phyloP scores from a whole-genome alignment of 148 eudicot genomes.

The Spergularia marina region DNA sequence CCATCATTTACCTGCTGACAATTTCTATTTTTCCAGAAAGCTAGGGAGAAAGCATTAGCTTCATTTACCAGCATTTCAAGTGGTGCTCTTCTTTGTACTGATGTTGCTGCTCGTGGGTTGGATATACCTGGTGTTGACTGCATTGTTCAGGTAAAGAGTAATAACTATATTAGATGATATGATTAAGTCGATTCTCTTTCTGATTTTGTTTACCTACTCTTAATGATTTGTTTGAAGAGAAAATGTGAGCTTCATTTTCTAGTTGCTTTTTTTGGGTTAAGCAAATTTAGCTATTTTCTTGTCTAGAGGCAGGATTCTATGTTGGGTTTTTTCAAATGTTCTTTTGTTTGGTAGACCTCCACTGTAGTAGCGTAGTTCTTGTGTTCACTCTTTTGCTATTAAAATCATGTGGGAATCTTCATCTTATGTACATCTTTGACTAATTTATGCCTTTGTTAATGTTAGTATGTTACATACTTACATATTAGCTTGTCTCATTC shows the following conservation, averaged over 20 bases:
- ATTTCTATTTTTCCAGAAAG: slow-evolving; percentile 36
- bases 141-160: slow-evolving; percentile 64
- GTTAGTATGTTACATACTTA: neutral
- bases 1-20: neutral
- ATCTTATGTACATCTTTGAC: neutral
- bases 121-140: slow-evolving; percentile 98
- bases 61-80: slow-evolving; percentile 71
- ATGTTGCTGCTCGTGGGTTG: slow-evolving; percentile 98
- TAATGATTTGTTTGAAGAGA: neutral
- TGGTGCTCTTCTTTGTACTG: slow-evolving; percentile 93
- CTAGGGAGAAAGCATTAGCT: slow-evolving; percentile 82
- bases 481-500: too few relatives aligned
- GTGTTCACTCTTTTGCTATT: neutral
- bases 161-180: neutral
- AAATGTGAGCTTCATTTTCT: neutral
- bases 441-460: neutral
- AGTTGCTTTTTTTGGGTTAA: neutral
- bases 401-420: neutral
- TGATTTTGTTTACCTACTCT: neutral
- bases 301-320: neutral
- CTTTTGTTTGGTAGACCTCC: neutral
- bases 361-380: neutral
- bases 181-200: neutral
- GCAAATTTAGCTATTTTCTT: neutral
- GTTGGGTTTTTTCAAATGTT: neutral